Evolutionary conservation across 257 asterid genomes (phyloP), one percentile per base, ranked within the genome.

Genomic region (Solanum okadae): DNA sequence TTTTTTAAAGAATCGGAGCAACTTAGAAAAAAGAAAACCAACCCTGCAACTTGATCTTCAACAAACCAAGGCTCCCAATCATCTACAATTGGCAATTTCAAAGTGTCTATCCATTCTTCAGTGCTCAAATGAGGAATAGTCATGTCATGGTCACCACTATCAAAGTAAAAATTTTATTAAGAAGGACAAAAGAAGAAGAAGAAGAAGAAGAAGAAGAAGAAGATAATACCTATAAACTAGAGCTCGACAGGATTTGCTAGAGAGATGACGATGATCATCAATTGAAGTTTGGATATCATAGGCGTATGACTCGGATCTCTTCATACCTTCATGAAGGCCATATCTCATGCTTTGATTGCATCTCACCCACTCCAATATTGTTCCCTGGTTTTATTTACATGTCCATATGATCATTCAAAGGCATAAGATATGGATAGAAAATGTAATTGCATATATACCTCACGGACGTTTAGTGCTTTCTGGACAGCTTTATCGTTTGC

Each of bases 31-130:
- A 10, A 38, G 29, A n/a, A 83, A n/a, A 88, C 89, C 15, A 37
- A 88, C 91, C 91, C 91, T 83, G 93, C 93, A 85, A 93, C 90
- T 89, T 89, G 89, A 52, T 61, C 82, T 3, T 90, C 76, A 52
- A 90, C 90, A 44, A 76, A 78, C 95, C 94, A 90, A 23, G 91
- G 88, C 44, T 90, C 87, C 93, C 93, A 91, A 25, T 87, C 35
- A 18, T 90, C 92, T 70, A 34, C 84, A 18, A 90, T 4, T 3
- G 89, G 87, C 31, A 91, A 42, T 40, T 88, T 83, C 12, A 88
- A 72, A 18, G 83, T 76, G n/a, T 88, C 71, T 67, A 91, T 91
- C 92, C 91, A 91, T 86, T 85, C 56, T 68, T 89, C 88, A 1
- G 93, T 91, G 12, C 79, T 25, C 29, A 65, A 13, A 33, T 91